A percentile compares a stretch with the other conserved stretches of the same genome.
Conservation (phyloP, 148 eudicot species). For the Agrostemma githago region DNA sequence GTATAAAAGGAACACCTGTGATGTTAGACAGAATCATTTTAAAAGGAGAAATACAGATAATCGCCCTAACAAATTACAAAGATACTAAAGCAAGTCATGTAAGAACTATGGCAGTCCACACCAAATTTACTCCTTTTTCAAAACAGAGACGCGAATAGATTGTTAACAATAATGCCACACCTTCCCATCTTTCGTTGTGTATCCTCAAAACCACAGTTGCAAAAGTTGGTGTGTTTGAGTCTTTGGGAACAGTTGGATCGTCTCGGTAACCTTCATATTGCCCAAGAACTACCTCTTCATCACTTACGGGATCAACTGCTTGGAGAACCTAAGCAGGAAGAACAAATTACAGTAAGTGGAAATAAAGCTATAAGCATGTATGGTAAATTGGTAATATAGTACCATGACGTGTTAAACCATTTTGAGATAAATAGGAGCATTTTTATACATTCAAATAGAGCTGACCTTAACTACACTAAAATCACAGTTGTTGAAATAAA, state of each 20-base stretch:
- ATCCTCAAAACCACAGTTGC: constrained; percentile 72
- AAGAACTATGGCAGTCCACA: too few relatives aligned
- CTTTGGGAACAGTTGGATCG: constrained; percentile 86
- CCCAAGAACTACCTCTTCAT: constrained; percentile 92
- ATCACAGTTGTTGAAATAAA: neutral
- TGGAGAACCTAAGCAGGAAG: constrained; percentile 15
- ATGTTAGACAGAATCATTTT: constrained; percentile 14
- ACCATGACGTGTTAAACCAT: neutral
- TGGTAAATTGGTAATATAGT: neutral
- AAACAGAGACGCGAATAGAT: too few relatives aligned
- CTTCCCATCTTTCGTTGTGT: constrained; percentile 99
- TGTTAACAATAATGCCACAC: too few relatives aligned
- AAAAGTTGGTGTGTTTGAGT: constrained; percentile 93
- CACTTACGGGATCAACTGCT: constrained; percentile 28
- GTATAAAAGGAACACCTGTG: constrained; percentile 87
- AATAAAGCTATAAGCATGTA: neutral
- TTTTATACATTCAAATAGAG: neutral
- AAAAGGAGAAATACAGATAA: neutral
- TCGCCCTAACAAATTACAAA: too few relatives aligned
- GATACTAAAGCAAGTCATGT: too few relatives aligned
- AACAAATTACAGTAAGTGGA: neutral
- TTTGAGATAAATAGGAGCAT: neutral
- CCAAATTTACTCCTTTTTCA: too few relatives aligned
- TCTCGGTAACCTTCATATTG: constrained; percentile 87
- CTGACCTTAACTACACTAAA: neutral